phyloP scores from a whole-genome alignment of 495 filamentous ascomycete species.

The Hyaloscypha hepaticicola region DNA sequence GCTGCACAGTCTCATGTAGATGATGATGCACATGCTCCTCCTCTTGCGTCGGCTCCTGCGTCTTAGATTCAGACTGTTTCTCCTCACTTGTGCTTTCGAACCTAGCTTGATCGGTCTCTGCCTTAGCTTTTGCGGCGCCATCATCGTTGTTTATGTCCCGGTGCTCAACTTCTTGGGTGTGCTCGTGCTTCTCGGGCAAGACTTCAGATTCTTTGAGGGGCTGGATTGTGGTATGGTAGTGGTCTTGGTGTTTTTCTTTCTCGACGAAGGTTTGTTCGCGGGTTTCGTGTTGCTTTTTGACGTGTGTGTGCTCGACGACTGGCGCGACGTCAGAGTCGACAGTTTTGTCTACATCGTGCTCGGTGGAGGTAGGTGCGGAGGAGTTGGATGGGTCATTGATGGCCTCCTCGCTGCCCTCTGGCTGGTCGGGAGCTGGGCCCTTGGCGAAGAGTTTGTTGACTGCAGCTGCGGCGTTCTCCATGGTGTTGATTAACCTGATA shows the following conservation, averaged over 20 bases:
- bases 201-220: conserved; percentile 39
- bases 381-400: no score
- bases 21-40: conserved; percentile 26
- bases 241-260: conserved; percentile 36
- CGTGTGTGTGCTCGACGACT: conserved; percentile 22
- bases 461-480: background rate
- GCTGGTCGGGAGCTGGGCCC: background rate
- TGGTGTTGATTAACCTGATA: background rate
- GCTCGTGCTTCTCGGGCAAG: conserved; percentile 35
- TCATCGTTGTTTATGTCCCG: conserved; percentile 3
- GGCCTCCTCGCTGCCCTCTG: background rate
- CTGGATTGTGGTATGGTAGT: conserved; percentile 41
- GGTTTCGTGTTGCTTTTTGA: conserved; percentile 21
- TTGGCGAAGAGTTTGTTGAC: background rate
- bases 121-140: background rate
- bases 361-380: background rate
- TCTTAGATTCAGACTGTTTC: background rate
- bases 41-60: conserved; percentile 19
- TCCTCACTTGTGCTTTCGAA: background rate
- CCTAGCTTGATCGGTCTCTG: background rate
- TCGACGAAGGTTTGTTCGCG: conserved; percentile 24
- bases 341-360: background rate
- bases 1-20: conserved; percentile 30
- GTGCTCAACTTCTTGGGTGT: conserved; percentile 20
- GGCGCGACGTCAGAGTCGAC: conserved; percentile 4